These are phyloP conservation scores for Scheffersomyces parashehatae DNA, from an alignment of 1,139 yeast species.

Conservation along the genomic window DNA sequence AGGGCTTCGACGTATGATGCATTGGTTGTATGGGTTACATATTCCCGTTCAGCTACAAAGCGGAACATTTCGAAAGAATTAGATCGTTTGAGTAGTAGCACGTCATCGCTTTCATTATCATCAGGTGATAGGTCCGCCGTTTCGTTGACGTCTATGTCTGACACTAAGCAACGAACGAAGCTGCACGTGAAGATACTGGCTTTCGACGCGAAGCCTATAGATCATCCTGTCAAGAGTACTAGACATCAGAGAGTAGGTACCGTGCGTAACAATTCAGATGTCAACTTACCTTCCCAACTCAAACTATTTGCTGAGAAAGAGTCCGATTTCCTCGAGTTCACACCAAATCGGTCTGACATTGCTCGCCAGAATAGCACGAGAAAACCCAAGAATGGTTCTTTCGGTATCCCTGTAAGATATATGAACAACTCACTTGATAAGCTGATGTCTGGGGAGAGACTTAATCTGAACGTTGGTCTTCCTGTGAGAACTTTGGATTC, in stretches of 20 bases:
- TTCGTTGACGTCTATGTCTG: not conserved
- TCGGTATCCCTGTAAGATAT: conserved; percentile 25
- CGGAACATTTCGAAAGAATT: conserved; percentile 24
- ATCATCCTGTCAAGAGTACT: not conserved
- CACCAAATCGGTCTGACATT: conserved; percentile 32
- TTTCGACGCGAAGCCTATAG: conserved; percentile 1
- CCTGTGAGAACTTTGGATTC: not conserved
- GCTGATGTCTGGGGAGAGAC: not conserved
- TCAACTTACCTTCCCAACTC: conserved; percentile 57
- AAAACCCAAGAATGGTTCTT: conserved; percentile 29
- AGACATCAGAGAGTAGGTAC: not conserved
- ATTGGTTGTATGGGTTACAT: conserved; percentile 83
- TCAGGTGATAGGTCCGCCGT: conserved; percentile 1
- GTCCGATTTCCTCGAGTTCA: conserved; percentile 33
- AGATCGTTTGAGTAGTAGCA: conserved; percentile 21
- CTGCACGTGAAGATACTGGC: not conserved
- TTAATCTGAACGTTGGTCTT: not conserved
- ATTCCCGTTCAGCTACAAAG: conserved; percentile 51
- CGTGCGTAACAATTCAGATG: not conserved
- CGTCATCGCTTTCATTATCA: conserved; percentile 20
- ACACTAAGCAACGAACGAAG: not conserved
- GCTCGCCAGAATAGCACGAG: conserved; percentile 40
- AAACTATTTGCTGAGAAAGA: conserved; percentile 45
- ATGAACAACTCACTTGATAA: conserved; percentile 8
- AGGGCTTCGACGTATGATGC: conserved; percentile 64